Evolutionary conservation across 352 stramenopile species (phyloP).

Genomic region (Pythium biforme): DNA sequence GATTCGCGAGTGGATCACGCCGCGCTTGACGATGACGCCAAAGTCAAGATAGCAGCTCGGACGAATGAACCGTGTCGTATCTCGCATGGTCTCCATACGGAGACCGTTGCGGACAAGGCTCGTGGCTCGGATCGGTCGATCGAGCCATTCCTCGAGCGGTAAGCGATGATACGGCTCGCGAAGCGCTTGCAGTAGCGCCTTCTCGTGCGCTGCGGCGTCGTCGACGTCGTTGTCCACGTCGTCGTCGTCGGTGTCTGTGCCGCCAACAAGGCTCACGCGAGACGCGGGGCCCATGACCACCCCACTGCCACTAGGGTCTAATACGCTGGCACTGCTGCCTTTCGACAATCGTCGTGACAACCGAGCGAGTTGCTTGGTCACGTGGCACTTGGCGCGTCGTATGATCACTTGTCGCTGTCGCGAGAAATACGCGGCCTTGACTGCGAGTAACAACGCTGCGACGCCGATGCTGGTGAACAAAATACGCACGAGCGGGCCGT

Average conservation of each 20-base stretch:
- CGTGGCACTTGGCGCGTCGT: background rate
- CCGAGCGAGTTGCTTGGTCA: background rate
- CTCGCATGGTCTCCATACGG: slow-evolving; percentile 35
- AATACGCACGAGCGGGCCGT: slow-evolving; percentile 17
- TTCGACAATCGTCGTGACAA: slow-evolving; percentile 3
- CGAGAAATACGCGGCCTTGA: slow-evolving; percentile 20
- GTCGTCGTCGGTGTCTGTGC: slow-evolving; percentile 3
- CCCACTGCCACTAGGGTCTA: background rate
- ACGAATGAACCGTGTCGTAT: slow-evolving; percentile 33
- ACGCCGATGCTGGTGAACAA: slow-evolving; percentile 4
- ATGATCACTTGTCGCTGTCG: background rate
- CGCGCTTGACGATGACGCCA: slow-evolving; percentile 37
- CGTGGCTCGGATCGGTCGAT: slow-evolving; percentile 41
- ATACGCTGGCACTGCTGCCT: background rate
- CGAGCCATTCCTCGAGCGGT: slow-evolving; percentile 27
- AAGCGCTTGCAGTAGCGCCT: background rate
- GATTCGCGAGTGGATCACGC: slow-evolving; percentile 25
- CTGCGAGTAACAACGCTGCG: background rate
- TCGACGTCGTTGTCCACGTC: no score
- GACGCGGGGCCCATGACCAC: background rate
- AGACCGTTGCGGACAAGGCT: slow-evolving; percentile 45
- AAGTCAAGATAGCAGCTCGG: slow-evolving; percentile 45
- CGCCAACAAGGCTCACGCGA: background rate
- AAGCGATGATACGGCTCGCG: slow-evolving; percentile 18
- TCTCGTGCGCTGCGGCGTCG: background rate